Base-by-base conservation (phyloP, 176 grass and related monocot species). In the Bromus sterilis region DNA sequence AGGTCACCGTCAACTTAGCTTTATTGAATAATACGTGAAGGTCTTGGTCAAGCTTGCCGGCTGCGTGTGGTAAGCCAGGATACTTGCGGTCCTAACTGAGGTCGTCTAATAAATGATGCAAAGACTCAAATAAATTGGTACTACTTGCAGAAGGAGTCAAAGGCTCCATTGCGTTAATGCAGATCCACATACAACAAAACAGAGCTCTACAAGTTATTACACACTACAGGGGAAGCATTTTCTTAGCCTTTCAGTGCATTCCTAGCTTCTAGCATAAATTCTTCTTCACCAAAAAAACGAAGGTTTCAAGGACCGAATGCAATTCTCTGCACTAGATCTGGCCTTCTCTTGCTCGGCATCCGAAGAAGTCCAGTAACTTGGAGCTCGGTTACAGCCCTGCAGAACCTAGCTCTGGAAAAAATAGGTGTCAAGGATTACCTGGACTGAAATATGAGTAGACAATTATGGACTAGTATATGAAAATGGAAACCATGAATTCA, bases 271-370 rank as follows among this genome's bases (percentile, higher is more conserved):
- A 35, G 62, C 4, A 12, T 46, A 15, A 31, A 81, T 36, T 28
- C 15, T 43, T 82, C 11, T 13, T 39, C n/a, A n/a, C n/a, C n/a
- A n/a, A 6, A 74, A 46, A 23, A 23, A 84, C 74, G 36, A 56
- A 41, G 13, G 71, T 21, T 44, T 85, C 73, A 94, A 78, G 91
- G 89, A 43, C 95, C 95, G 42, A 94, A 94, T 33, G 90, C 82
- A 81, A 97, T 84, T 94, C 92, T 89, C 90, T 97, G 92, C 37
- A 97, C 80, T 79, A 92, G 79, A 75, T 97, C 88, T 44, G 95
- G 92, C 66, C 95, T 92, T 75, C 89, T 94, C 83, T 91, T 97
- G 92, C 92, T 92, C 15, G 95, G 88, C 92, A 94, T 92, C 21
- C 88, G 80, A 65, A 97, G 72, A 76, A 94, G 87, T 8, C 92